Evolutionary conservation across 73 alveolate genomes (phyloP), one percentile per base, ranked within the genome.

Genomic region (Breviolum minutum): DNA sequence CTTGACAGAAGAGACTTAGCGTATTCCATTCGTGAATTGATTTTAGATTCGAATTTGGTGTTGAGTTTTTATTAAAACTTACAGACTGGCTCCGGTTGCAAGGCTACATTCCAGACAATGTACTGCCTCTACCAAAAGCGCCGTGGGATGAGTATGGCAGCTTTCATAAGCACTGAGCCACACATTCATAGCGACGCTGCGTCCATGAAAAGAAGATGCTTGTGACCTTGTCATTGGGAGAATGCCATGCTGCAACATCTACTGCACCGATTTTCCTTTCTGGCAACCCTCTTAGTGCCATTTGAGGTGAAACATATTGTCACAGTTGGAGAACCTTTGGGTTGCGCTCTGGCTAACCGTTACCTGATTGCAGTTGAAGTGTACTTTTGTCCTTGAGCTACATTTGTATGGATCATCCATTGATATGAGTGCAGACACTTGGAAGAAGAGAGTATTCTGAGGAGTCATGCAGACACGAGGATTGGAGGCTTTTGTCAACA

Each of bases 281-380:
- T 40, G 54, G 54, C 54, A 40, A 40, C 54, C 54, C 54, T 40
- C 54, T 40, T 40, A 40, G 54, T 2, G 54, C 54, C 54, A 40
- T 40, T 17, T 62, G 13, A 92, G 98, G 98, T 92, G 63, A 79
- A 81, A 88, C 99, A 94, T 85, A 94, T 94, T 22, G 99, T 94
- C 10, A 94, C 99, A 0, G 99, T 94, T 8, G 99, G 99, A 16
- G 99, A 94, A 71, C 99, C 99, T 10, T 27, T 94, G 86, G 92
- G 94, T 26, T 94, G 99, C 68, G 94, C 92, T 20, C 61, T 94
- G 61, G 99, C 99, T 40, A 94, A 94, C 48, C 69, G 99, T 7
- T 13, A 22, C 99, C 62, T n/a, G 97, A 60, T 17, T 66, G 82
- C 95, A 86, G 24, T 11, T 14, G 17, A n/a, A 10, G 32, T 16